Base-by-base conservation (phyloP, 352 stramenopile genomes). In the Blastocystis sp. region DNA sequence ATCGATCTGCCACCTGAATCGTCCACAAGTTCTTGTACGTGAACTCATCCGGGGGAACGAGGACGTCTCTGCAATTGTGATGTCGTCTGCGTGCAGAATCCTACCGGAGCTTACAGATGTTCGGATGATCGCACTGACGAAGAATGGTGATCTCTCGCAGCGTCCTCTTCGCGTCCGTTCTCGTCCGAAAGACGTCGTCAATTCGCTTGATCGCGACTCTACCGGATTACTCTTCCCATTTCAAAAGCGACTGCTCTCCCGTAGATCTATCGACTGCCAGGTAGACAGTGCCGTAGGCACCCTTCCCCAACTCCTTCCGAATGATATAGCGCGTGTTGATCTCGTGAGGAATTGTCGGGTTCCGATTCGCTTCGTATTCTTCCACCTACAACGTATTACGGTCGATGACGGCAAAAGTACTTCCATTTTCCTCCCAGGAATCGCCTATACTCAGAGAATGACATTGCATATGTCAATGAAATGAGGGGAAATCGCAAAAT, bases 201-300 rank as follows among this genome's bases (percentile, higher is more conserved):
- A 89, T 89, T 55, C 79, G 60, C 51, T 89, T 89, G 41, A 89
- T 89, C 31, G 79, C 79, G 4, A 89, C 79, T 80, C 67, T 89
- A 78, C n/a, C n/a, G n/a, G 41, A 81, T 37, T 37, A 45, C 24
- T 45, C 19, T 1, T 13, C 19, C 13, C 12, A 19, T 26, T 74
- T 12, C 21, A 24, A 26, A n/a, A 21, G 41, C 19, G 12, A 85
- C 74, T 85, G 41, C 59, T 70, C 35, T 89, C 51, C 41, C 33
- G 79, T 78, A 9, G 10, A 24, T 59, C 51, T 89, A 24, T 89
- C 79, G n/a, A 66, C 63, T 63, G 79, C 79, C 2, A 89, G 31
- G 60, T 66, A 89, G 24, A 89, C 79, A 45, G 79, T 89, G 21
- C 79, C 79, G 24, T 89, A 89, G 45, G 79, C 79, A 26, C 79